Base-by-base conservation (phyloP, 2,329 filamentous ascomycete genomes). In the Stagonosporopsis tanaceti region DNA sequence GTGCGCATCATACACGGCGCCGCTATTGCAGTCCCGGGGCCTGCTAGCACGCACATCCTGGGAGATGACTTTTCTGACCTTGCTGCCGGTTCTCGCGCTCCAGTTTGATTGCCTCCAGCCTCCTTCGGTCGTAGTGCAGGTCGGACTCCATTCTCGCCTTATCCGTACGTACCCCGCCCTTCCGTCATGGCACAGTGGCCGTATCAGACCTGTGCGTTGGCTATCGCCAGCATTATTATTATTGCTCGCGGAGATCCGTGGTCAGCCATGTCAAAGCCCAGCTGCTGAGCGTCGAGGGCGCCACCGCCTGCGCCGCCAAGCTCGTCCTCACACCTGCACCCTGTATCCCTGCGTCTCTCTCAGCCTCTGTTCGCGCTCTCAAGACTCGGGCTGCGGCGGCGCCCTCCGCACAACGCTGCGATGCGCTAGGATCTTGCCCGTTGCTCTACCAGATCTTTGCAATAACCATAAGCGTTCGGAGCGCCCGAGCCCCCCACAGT, bases 61-160 rank as follows among this genome's bases (percentile, higher is more conserved):
- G 40, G 39, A 48, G 17, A 48, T 55, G 58, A 46, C 63, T 64
- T 56, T 54, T 62, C 46, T 50, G 56, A 47, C 64, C 67, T 53
- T 55, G 56, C 66, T 66, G 61, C 61, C 66, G 64, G 67, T 64
- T 61, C 60, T 64, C 50, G 55, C 67, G 59, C 63, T 59, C 65
- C 63, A 64, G 47, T 51, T 57, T 64, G 56, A 65, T 64, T 64
- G 45, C 47, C 42, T 39, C 47, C 58, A 59, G 59, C 50, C 65
- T 63, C 60, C 53, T 61, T 60, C 54, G 46, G 59, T 54, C 48
- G 47, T 65, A 60, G 63, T 57, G 28, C 35, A 50, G 41, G 38
- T 45, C 44, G 45, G 46, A 30, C 55, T 38, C 39, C 37, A 46
- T 58, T 37, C 57, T 57, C 39, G 50, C 59, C 56, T 59, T 62